phyloP scores from a whole-genome alignment of 805 yeast species.

The Yarrowia sp. region DNA sequence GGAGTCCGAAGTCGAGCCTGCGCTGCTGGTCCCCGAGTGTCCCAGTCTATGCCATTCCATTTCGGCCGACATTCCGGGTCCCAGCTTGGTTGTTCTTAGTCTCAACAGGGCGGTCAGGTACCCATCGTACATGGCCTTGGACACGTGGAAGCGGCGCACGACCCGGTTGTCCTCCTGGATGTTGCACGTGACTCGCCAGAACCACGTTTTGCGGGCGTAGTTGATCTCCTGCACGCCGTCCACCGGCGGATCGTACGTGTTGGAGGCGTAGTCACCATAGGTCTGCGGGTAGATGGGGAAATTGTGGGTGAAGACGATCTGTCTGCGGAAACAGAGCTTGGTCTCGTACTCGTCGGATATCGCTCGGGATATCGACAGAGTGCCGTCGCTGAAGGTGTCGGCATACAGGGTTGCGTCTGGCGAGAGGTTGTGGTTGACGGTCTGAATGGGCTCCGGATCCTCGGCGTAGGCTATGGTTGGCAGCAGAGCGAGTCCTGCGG shows the following conservation, averaged over 20 bases:
- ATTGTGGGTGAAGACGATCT: conserved; percentile 29
- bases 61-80: neutral
- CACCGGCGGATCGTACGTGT: conserved; percentile 7
- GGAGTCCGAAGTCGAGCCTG: conserved; percentile 11
- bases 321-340: conserved; percentile 13
- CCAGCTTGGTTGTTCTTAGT: neutral
- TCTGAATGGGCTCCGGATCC: conserved; percentile 15
- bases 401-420: conserved; percentile 14
- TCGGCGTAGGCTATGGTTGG: conserved; percentile 9
- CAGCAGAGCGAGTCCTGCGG: conserved; percentile 2
- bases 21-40: conserved; percentile 12
- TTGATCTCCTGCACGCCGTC: conserved; percentile 24
- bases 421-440: conserved; percentile 11
- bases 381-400: conserved; percentile 16
- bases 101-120: conserved; percentile 12
- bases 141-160: conserved; percentile 23
- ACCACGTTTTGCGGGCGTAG: conserved; percentile 29
- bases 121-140: conserved; percentile 29
- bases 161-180: conserved; percentile 17
- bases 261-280: conserved; percentile 20
- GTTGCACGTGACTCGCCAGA: conserved; percentile 11
- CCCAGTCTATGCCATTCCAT: conserved; percentile 13
- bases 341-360: conserved; percentile 31
- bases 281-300: conserved; percentile 31
- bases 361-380: conserved; percentile 17